Evolutionary conservation across 2,329 filamentous ascomycete species (phyloP).

Genomic region (Alternaria atra): DNA sequence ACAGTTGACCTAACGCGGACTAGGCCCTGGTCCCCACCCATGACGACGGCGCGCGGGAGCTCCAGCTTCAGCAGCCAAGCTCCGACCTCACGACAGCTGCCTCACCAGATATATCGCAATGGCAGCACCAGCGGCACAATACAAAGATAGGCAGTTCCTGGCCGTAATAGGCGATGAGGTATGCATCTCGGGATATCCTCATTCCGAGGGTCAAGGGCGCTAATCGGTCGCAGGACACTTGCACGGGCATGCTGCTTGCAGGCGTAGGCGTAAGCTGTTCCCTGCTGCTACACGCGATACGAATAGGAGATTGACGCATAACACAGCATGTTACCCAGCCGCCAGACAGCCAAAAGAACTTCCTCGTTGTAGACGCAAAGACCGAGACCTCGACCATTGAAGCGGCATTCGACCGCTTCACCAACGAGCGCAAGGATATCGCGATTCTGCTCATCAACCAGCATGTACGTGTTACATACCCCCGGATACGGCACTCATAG

Average conservation of each 20-base stretch:
- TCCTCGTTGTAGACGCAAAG: conserved; percentile 93
- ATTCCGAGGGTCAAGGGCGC: conserved; percentile 5
- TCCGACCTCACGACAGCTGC: conserved; percentile 30
- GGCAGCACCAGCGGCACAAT: conserved; percentile 67
- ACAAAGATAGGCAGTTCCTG: conserved; percentile 89
- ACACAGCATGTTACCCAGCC: conserved; percentile 88
- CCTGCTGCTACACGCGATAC: background rate
- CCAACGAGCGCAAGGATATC: conserved; percentile 91
- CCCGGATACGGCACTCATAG: background rate
- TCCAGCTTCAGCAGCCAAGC: conserved; percentile 25
- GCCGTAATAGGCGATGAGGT: conserved; percentile 99
- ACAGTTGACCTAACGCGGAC: conserved; percentile 34
- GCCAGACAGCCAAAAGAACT: conserved; percentile 94
- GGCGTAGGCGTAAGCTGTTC: conserved; percentile 81
- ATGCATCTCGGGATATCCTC: conserved; percentile 13
- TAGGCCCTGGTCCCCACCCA: conserved; percentile 32
- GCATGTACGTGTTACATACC: conserved; percentile 69
- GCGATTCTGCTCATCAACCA: conserved; percentile 97
- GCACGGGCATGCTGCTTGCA: conserved; percentile 92
- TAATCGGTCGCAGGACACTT: conserved; percentile 75
- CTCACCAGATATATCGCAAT: conserved; percentile 53
- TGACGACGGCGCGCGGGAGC: conserved; percentile 31
- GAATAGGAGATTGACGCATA: conserved; percentile 8
- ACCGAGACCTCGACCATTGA: conserved; percentile 90
- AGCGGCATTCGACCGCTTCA: conserved; percentile 88